These are phyloP conservation scores for Cruciata laevipes DNA, from an alignment of 257 asterid genomes.

Conservation along the genomic window DNA sequence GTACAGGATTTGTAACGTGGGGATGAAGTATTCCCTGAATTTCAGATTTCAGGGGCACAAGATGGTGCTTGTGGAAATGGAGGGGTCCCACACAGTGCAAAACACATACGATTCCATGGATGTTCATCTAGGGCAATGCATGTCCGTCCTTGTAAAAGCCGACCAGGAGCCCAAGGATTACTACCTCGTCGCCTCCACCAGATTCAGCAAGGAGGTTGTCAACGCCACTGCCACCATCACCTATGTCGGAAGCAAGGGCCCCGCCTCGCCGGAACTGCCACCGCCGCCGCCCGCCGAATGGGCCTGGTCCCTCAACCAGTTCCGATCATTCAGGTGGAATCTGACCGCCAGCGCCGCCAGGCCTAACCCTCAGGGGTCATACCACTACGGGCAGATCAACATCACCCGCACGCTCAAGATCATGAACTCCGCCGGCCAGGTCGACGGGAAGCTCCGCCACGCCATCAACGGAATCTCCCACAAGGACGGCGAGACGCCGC, in stretches of 20 bases:
- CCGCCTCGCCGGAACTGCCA: conserved; percentile 38
- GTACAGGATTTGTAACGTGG: conserved; percentile 50
- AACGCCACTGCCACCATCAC: conserved; percentile 36
- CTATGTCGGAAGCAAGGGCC: conserved; percentile 31
- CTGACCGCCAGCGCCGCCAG: conserved; percentile 67
- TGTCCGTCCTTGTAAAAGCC: conserved; percentile 46
- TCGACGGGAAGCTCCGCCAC: conserved; percentile 36
- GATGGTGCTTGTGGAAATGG: conserved; percentile 53
- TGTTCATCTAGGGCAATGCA: conserved; percentile 54
- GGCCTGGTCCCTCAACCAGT: conserved; percentile 58
- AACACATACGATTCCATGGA: conserved; percentile 48
- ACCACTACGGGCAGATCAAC: conserved; percentile 57
- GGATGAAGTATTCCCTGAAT: conserved; percentile 46
- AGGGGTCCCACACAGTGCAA: conserved; percentile 57
- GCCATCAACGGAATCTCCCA: conserved; percentile 58
- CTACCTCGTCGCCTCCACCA: conserved; percentile 45
- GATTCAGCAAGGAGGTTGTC: conserved; percentile 32
- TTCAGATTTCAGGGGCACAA: conserved; percentile 47
- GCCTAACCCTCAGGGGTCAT: conserved; percentile 70
- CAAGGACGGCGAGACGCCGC: conserved; percentile 37
- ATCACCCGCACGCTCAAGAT: conserved; percentile 51
- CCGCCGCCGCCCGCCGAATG: conserved; percentile 38
- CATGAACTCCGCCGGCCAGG: conserved; percentile 20
- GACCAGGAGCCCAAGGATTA: conserved; percentile 46
- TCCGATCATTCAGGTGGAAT: conserved; percentile 54